A percentile compares a stretch with the other conserved stretches of the same genome.
phyloP scores from a whole-genome alignment of 768 basidiomycete genomes.

The Rhizopogon vinicolor region DNA sequence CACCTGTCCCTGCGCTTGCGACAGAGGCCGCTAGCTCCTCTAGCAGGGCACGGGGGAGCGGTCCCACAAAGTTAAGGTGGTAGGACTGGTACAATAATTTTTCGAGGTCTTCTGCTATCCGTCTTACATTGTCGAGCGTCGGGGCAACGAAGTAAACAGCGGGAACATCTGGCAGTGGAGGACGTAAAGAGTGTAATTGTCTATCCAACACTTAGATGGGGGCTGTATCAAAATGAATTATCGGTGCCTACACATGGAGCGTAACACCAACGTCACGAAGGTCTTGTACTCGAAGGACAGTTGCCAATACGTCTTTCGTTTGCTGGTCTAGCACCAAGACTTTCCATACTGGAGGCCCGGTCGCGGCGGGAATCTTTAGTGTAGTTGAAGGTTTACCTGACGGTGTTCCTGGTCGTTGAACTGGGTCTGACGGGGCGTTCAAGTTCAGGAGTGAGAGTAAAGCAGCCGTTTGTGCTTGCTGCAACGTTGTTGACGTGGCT shows the following conservation, averaged over 20 bases:
- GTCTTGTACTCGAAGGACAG: constrained; percentile 93
- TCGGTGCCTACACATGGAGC: constrained; percentile 80
- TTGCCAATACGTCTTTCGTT: constrained; percentile 95
- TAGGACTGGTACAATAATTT: constrained; percentile 89
- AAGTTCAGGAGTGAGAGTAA: constrained; percentile 85
- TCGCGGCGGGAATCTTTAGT: constrained; percentile 47
- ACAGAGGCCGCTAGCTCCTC: constrained; percentile 92
- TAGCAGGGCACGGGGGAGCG: constrained; percentile 79
- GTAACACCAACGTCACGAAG: constrained; percentile 96
- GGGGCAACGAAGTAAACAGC: constrained; percentile 97
- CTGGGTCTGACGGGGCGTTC: constrained; percentile 33
- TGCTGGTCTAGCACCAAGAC: constrained; percentile 91
- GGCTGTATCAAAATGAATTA: background rate
- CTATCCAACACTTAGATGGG: constrained; percentile 34
- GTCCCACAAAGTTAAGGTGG: constrained; percentile 93
- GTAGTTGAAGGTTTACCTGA: constrained; percentile 37
- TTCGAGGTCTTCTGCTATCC: constrained; percentile 92
- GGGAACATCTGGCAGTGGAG: constrained; percentile 90
- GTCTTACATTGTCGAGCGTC: constrained; percentile 75
- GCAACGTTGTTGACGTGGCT: constrained; percentile 57
- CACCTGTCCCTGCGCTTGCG: constrained; percentile 77
- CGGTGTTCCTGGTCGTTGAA: constrained; percentile 12
- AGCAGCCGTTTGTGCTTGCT: constrained; percentile 84
- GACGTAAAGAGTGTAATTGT: constrained; percentile 86
- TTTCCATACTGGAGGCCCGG: constrained; percentile 90